Evolutionary conservation across 495 filamentous ascomycete species (phyloP).

Genomic region (Cladorrhinum samala): DNA sequence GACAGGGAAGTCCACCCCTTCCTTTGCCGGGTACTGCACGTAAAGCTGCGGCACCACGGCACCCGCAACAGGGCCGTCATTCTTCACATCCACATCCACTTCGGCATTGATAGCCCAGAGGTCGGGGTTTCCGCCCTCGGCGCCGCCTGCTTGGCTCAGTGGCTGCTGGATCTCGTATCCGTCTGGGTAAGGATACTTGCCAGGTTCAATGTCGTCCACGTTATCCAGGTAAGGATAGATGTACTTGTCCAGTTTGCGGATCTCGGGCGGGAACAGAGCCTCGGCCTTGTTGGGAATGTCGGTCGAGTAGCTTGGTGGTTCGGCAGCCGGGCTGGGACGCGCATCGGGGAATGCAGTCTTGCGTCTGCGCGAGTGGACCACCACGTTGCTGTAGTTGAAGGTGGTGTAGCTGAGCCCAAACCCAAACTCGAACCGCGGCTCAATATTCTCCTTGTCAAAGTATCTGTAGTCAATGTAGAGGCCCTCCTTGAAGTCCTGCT

Average conservation of each 20-base stretch:
- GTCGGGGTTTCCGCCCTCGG: constrained; percentile 78
- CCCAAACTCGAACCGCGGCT: constrained; percentile 70
- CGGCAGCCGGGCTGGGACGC: constrained; percentile 47
- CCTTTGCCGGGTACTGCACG: constrained; percentile 58
- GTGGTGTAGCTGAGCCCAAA: constrained; percentile 76
- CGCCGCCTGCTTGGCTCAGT: constrained; percentile 67
- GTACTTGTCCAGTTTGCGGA: constrained; percentile 68
- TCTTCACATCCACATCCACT: constrained; percentile 60
- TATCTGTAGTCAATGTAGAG: constrained; percentile 86
- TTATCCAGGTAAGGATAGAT: constrained; percentile 79
- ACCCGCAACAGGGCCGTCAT: constrained; percentile 60
- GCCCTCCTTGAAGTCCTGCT: constrained; percentile 79
- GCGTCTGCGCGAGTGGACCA: constrained; percentile 45
- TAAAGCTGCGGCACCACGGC: constrained; percentile 82
- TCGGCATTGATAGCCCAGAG: constrained; percentile 63
- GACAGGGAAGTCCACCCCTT: constrained; percentile 66
- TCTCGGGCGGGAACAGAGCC: constrained; percentile 59
- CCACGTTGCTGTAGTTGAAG: constrained; percentile 61
- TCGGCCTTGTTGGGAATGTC: constrained; percentile 50
- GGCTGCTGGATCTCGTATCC: constrained; percentile 55
- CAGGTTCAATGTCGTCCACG: constrained; percentile 49
- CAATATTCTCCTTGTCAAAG: constrained; percentile 68
- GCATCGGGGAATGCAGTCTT: constrained; percentile 57
- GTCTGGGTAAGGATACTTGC: constrained; percentile 63
- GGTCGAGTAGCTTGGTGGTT: constrained; percentile 56